Evolutionary conservation across 2,329 filamentous ascomycete species (phyloP), one percentile per base, ranked within the genome.

Genomic region (Cladorrhinum sp.): DNA sequence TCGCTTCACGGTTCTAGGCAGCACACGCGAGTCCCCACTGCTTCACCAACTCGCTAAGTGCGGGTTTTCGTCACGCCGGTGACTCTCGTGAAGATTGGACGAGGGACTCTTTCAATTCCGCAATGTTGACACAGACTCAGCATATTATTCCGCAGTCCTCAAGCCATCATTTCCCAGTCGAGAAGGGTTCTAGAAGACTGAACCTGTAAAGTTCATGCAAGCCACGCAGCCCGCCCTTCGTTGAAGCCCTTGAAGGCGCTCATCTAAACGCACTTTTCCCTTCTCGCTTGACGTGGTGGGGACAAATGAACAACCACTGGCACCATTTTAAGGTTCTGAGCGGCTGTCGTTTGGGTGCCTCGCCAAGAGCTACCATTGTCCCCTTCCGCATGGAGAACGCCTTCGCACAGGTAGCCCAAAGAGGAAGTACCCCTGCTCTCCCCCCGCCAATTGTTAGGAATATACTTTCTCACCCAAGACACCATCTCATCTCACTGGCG

Each of bases 391-490:
- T 54, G 6, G 25, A 63, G 60, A 61, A 61, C 24, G 57, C 59
- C 61, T 62, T 68, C 67, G 67, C 66, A 67, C 59, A 65, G 67
- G 63, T 66, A 59, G 16, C 67, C 67, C 61, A 65, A 68, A 64
- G 49, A 60, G 67, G 67, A 62, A 68, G 56, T 53, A 62, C 63
- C 63, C 63, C 63, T 65, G 63, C 32, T 36, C n/a, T 48, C 50
- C 32, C 36, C 24, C 20, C 41, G 32, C 56, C 60, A 49, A 22
- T 56, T 32, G 61, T 60, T 64, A 64, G 60, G n/a, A 36, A 13
- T 27, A 38, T 54, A 64, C 63, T 52, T 59, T 32, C 8, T 36
- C 51, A 23, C 51, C 29, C 50, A 23, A 51, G 7, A 51, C 38
- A 20, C 6, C 13, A 29, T 54, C 25, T 36, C 16, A 13, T 13